A percentile compares a stretch with the other conserved stretches of the same genome.
Evolutionary conservation across 352 stramenopile genomes (phyloP).

Genomic region (Pythium grandisporangium): DNA sequence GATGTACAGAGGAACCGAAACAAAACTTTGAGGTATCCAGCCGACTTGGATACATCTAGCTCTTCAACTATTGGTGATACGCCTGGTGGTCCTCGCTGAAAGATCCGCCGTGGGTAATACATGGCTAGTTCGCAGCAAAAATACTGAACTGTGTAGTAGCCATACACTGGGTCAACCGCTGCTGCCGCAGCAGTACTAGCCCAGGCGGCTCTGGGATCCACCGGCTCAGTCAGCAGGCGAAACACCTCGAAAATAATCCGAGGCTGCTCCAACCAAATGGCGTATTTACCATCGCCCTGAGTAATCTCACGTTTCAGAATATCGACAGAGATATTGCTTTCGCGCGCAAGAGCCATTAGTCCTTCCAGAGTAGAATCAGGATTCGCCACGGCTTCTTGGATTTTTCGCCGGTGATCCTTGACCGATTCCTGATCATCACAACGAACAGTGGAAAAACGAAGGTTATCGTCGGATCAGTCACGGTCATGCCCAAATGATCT

Average conservation of each 20-base stretch:
- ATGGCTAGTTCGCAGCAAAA: slow-evolving; percentile 78
- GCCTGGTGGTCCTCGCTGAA: slow-evolving; percentile 28
- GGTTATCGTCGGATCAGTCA: too few species aligned
- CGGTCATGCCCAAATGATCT: too few species aligned
- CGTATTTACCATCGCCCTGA: slow-evolving; percentile 61
- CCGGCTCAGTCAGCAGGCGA: slow-evolving; percentile 44
- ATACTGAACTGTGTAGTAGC: slow-evolving; percentile 74
- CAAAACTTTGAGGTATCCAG: slow-evolving; percentile 70
- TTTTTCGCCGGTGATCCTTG: slow-evolving; percentile 75
- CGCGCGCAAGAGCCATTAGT: slow-evolving; percentile 55
- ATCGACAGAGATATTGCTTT: slow-evolving; percentile 60
- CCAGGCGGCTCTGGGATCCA: too few species aligned
- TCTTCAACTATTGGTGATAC: slow-evolving; percentile 22
- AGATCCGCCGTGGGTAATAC: slow-evolving; percentile 71
- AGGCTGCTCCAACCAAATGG: slow-evolving; percentile 62
- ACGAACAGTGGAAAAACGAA: not conserved
- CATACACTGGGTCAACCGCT: slow-evolving; percentile 58
- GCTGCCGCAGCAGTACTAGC: too few species aligned
- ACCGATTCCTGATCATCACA: slow-evolving; percentile 56
- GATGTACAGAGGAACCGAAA: slow-evolving; percentile 76
- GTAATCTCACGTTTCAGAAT: slow-evolving; percentile 71
- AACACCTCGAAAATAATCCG: slow-evolving; percentile 82
- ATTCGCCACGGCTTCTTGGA: slow-evolving; percentile 67
- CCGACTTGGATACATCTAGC: slow-evolving; percentile 38
- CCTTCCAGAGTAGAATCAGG: slow-evolving; percentile 48